Conservation (phyloP, 257 asterid genomes). For the Coffea canephora region DNA sequence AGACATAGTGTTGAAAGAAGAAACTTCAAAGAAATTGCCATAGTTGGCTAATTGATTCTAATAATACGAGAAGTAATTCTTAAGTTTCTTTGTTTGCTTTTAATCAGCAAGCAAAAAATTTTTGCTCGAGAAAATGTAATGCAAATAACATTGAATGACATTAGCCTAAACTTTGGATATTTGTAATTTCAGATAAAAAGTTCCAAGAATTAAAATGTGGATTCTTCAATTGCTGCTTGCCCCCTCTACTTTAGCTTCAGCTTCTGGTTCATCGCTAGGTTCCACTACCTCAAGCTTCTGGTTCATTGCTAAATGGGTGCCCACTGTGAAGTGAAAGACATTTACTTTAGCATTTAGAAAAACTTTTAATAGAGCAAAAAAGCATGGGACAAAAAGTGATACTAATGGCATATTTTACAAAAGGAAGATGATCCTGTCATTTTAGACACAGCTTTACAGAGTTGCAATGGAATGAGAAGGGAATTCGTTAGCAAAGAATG, state of each 20-base stretch:
- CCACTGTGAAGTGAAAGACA: constrained; percentile 41
- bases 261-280: constrained; percentile 26
- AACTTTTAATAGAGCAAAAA: not conserved
- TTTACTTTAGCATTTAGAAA: not conserved
- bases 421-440: not conserved
- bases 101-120: not conserved
- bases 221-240: constrained; percentile 16
- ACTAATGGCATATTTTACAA: not conserved
- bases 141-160: too few relatives aligned
- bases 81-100: not conserved
- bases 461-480: not conserved
- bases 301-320: constrained; percentile 65
- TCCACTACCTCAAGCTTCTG: constrained; percentile 47
- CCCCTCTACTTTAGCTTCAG: constrained; percentile 24
- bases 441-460: not conserved
- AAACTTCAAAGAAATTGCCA: not conserved
- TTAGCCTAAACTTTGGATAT: too few relatives aligned
- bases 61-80: too few relatives aligned
- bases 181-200: not conserved
- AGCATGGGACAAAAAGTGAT: not conserved
- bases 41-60: not conserved
- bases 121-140: not conserved
- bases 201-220: not conserved
- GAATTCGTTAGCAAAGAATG: not conserved
- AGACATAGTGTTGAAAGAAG: not conserved